phyloP scores from a whole-genome alignment of 2,329 filamentous ascomycete genomes.

The Cladobotryum mycophilum region DNA sequence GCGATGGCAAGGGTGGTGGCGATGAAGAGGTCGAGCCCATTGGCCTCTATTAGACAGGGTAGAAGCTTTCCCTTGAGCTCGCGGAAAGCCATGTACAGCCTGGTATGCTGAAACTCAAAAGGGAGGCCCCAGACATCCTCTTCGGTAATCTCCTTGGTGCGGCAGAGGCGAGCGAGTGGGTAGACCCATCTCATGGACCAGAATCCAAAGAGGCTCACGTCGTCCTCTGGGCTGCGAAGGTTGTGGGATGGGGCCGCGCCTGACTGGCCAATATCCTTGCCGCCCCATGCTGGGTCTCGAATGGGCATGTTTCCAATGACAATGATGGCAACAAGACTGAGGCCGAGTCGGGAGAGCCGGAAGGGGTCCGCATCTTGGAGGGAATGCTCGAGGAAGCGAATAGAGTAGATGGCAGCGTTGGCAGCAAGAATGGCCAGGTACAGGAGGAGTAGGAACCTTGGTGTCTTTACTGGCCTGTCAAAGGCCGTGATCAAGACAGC shows the following conservation, averaged over 20 bases:
- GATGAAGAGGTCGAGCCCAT: conserved; percentile 71
- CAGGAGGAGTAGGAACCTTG: conserved; percentile 34
- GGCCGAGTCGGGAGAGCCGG: conserved; percentile 16
- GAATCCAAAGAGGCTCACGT: conserved; percentile 73
- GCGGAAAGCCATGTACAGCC: conserved; percentile 68
- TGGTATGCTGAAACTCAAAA: conserved; percentile 73
- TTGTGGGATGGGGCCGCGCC: conserved; percentile 22
- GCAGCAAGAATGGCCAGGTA: conserved; percentile 31
- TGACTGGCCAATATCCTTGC: conserved; percentile 25
- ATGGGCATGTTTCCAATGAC: conserved; percentile 33
- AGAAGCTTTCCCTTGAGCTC: conserved; percentile 68
- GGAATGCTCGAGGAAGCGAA: conserved; percentile 22
- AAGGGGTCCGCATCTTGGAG: conserved; percentile 18
- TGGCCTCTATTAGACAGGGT: conserved; percentile 62
- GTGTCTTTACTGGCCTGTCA: conserved; percentile 36
- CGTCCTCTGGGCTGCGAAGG: conserved; percentile 71
- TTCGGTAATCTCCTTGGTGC: conserved; percentile 60
- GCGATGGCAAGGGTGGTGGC: conserved; percentile 58
- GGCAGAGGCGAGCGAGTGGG: conserved; percentile 63
- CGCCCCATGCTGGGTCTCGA: conserved; percentile 29
- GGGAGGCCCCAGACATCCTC: conserved; percentile 77
- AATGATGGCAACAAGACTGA: conserved; percentile 22
- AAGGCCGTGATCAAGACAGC: conserved; percentile 30
- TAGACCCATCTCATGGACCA: conserved; percentile 79
- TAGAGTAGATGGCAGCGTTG: conserved; percentile 24